Conservation (phyloP, 192 early-diverging fungal genomes). For the Dimargaris xerosporica region DNA sequence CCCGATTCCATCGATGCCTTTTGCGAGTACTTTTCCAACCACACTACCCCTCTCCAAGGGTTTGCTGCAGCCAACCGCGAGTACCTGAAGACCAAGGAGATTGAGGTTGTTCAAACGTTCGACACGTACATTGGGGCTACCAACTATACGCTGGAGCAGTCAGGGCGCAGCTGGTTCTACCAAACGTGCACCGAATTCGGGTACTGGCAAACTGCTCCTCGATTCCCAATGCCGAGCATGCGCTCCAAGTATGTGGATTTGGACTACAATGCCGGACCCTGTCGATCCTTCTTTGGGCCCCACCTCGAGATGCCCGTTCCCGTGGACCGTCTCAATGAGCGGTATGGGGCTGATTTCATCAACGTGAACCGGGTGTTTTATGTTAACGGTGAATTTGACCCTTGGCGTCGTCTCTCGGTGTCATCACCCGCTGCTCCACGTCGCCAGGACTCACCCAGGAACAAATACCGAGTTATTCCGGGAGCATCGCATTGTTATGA, state of each 20-base stretch:
- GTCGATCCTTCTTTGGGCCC: constrained; percentile 26
- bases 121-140: constrained; percentile 20
- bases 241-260: constrained; percentile 25
- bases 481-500: constrained; percentile 11
- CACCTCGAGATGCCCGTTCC: constrained; percentile 16
- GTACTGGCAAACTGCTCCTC: constrained; percentile 41
- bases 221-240: constrained; percentile 24
- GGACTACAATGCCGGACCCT: constrained; percentile 26
- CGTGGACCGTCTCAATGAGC: constrained; percentile 16
- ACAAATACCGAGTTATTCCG: background rate
- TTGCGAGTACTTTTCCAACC: constrained; percentile 19
- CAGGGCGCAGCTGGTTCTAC: constrained; percentile 40
- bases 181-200: constrained; percentile 59
- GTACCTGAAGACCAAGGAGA: constrained; percentile 21
- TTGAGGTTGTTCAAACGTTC: constrained; percentile 20
- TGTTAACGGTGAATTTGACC: constrained; percentile 49
- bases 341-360: constrained; percentile 21
- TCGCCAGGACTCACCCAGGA: background rate
- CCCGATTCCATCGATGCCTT: constrained; percentile 14
- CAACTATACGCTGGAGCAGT: constrained; percentile 22
- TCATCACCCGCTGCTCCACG: constrained; percentile 12
- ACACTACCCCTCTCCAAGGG: constrained; percentile 25
- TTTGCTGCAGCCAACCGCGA: constrained; percentile 27
- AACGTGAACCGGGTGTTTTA: constrained; percentile 36
- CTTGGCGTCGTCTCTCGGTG: constrained; percentile 38